phyloP scores from a whole-genome alignment of 768 basidiomycete genomes.

The Suillus discolor region DNA sequence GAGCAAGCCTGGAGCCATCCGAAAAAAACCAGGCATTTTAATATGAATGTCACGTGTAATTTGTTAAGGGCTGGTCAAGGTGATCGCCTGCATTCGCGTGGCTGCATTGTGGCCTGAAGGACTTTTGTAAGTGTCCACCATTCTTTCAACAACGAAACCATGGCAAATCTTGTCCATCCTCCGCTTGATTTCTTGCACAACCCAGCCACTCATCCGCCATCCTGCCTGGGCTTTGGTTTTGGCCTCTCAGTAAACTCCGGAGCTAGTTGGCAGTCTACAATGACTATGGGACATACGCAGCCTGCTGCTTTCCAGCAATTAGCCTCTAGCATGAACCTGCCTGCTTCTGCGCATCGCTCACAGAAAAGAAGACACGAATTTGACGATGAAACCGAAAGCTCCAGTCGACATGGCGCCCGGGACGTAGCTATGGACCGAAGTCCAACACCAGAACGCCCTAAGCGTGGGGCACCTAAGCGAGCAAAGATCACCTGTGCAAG shows the following conservation, averaged over 20 bases:
- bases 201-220: slow-evolving; percentile 59
- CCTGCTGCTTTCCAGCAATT: slow-evolving; percentile 57
- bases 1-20: slow-evolving; percentile 14
- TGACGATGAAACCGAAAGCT: slow-evolving; percentile 62
- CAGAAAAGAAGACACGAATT: slow-evolving; percentile 69
- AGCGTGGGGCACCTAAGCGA: slow-evolving; percentile 70
- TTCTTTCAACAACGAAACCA: slow-evolving; percentile 36
- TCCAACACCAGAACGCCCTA: slow-evolving; percentile 79
- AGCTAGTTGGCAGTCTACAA: slow-evolving; percentile 49
- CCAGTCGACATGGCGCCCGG: slow-evolving; percentile 34
- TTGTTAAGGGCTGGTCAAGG: slow-evolving; percentile 37
- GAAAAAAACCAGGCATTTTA: slow-evolving; percentile 9
- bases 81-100: slow-evolving; percentile 4
- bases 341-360: slow-evolving; percentile 40
- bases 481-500: slow-evolving; percentile 35
- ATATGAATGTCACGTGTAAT: slow-evolving; percentile 35
- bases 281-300: slow-evolving; percentile 40
- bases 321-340: slow-evolving; percentile 51
- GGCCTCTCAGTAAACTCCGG: slow-evolving; percentile 50
- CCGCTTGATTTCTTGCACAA: slow-evolving; percentile 66
- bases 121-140: slow-evolving; percentile 18
- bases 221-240: slow-evolving; percentile 76
- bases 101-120: slow-evolving; percentile 10
- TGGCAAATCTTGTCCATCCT: slow-evolving; percentile 74
- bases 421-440: slow-evolving; percentile 86